Evolutionary conservation across 108 stramenopile species (phyloP), one percentile per base, ranked within the genome.

Genomic region (Aurantiochytrium sp.): DNA sequence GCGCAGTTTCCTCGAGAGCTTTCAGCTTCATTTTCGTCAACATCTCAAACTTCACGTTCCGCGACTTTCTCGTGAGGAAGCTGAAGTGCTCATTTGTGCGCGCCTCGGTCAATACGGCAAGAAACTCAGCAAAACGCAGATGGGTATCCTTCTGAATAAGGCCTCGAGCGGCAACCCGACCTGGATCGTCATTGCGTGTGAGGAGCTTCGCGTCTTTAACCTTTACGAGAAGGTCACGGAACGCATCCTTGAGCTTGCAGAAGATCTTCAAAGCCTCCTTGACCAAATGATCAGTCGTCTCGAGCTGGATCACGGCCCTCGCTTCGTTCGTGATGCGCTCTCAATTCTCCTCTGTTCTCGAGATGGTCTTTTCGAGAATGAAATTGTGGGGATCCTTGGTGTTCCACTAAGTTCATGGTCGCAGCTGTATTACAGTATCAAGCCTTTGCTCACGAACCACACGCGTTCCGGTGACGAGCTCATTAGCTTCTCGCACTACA

Each of bases 161-260:
- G 51, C 76, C 76, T 83, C 76, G n/a, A 53, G 49, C n/a, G 45
- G 76, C 45, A 83, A 83, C 28, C 76, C 76, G 76, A 83, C 76
- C 2, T 83, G 76, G 76, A 47, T 83, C 23, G 76, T 83, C 49
- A 83, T 83, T 23, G 76, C 76, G 19, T 83, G 76, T 3, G 76
- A 83, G 51, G 76, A 83, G 76, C 51, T 83, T 18, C 76, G 76
- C n/a, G 28, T 83, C 10, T 83, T 83, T 23, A 83, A 47, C 23
- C n/a, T 53, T 23, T 83, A 83, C 28, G 76, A 83, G 23, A 47
- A 83, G 28, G 49, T 83, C 16, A 83, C 19, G 18, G 51, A 83
- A 18, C 76, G 76, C 51, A 83, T 83, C 76, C 28, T 83, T 6
- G 76, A 83, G 45, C 76, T 83, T 4, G 76, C 76, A 8, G 76